phyloP scores from a whole-genome alignment of 495 filamentous ascomycete genomes.

The Symbiotaphrina buchneri region DNA sequence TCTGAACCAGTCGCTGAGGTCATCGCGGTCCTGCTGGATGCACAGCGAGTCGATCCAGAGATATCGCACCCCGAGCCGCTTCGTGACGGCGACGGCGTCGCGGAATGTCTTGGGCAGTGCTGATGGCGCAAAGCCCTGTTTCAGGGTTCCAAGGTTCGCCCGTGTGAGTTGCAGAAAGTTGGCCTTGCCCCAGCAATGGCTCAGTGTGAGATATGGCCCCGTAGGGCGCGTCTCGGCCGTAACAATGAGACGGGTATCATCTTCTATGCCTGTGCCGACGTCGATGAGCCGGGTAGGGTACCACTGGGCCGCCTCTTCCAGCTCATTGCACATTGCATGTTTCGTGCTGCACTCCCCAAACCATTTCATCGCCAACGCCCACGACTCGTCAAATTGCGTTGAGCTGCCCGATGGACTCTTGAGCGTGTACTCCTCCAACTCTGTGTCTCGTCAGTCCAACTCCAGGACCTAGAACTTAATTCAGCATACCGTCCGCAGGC shows the following conservation, averaged over 20 bases:
- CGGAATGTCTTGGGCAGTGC: constrained; percentile 2
- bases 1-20: constrained; percentile 2
- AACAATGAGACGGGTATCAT: too few relatives aligned
- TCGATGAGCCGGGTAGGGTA: neutral
- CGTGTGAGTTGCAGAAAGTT: too few relatives aligned
- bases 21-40: constrained; percentile 2
- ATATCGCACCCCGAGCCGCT: neutral
- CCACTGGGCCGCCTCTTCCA: neutral
- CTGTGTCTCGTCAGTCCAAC: too few relatives aligned
- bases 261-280: too few relatives aligned
- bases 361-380: neutral
- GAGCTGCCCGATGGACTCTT: too few relatives aligned
- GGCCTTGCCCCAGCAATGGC: neutral
- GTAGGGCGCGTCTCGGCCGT: too few relatives aligned
- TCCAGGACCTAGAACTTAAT: too few relatives aligned
- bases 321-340: neutral
- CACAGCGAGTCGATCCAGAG: constrained; percentile 4
- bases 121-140: neutral
- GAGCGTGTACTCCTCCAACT: too few relatives aligned
- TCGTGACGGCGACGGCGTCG: constrained; percentile 1
- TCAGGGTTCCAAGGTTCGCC: neutral
- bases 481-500: too few relatives aligned
- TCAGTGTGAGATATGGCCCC: neutral
- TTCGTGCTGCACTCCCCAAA: neutral
- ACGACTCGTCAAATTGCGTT: too few relatives aligned